Evolutionary conservation across 2,329 filamentous ascomycete genomes (phyloP).

Genomic region (Penicillium hesseltinei): DNA sequence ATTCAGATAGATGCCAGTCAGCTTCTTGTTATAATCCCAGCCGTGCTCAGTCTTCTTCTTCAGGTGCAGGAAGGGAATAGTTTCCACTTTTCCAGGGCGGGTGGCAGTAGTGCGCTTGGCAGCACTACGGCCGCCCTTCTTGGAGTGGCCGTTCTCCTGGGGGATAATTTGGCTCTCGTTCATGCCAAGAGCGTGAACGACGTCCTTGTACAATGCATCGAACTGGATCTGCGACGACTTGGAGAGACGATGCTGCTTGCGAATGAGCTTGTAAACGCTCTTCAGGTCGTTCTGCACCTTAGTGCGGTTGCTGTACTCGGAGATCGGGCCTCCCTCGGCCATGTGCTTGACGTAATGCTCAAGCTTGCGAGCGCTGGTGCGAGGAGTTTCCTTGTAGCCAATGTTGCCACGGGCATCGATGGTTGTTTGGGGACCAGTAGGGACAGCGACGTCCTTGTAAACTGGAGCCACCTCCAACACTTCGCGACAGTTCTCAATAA

Average conservation of each 20-base stretch:
- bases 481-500: constrained; percentile 97
- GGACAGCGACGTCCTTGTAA: constrained; percentile 93
- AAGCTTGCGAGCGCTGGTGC: constrained; percentile 87
- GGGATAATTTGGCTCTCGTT: constrained; percentile 97
- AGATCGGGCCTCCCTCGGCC: constrained; percentile 97
- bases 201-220: constrained; percentile 89
- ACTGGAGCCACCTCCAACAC: constrained; percentile 79
- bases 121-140: constrained; percentile 56
- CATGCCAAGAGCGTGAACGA: constrained; percentile 92
- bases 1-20: constrained; percentile 89
- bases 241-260: constrained; percentile 95
- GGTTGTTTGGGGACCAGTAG: constrained; percentile 88
- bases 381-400: constrained; percentile 82
- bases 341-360: constrained; percentile 99
- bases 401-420: constrained; percentile 90
- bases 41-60: constrained; percentile 96
- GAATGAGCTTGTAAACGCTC: constrained; percentile 96
- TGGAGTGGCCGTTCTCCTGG: constrained; percentile 68
- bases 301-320: constrained; percentile 95
- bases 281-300: constrained; percentile 96
- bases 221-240: constrained; percentile 96
- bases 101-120: constrained; percentile 47
- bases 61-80: constrained; percentile 94
- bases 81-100: constrained; percentile 88
- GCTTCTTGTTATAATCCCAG: constrained; percentile 99